phyloP scores from a whole-genome alignment of 257 asterid genomes.

The Voacanga thouarsii region DNA sequence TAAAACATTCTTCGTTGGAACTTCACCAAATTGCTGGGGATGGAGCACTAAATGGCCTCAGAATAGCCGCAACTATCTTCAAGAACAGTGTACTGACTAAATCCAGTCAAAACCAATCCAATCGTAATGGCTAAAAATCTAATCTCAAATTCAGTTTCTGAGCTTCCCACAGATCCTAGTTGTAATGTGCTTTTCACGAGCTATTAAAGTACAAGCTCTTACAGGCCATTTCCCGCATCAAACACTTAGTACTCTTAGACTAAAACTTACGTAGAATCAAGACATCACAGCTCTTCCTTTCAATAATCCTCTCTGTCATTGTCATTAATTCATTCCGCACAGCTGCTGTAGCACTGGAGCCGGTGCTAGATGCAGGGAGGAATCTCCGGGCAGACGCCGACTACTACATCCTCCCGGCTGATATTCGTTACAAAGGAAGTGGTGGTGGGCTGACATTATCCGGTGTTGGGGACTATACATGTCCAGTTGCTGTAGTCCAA shows the following conservation, averaged over 20 bases:
- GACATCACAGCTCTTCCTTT: neutral
- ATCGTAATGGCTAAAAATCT: neutral
- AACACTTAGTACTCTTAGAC: neutral
- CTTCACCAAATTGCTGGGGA: no score
- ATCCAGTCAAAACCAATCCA: slow-evolving; percentile 1
- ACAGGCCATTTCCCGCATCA: neutral
- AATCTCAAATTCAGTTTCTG: neutral
- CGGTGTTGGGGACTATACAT: neutral
- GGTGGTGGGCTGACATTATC: slow-evolving; percentile 1
- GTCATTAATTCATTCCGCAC: neutral
- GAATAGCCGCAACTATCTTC: no score
- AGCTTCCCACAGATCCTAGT: no score
- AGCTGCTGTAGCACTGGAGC: neutral
- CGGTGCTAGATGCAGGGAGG: neutral
- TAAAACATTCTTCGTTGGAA: no score
- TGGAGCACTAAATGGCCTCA: no score
- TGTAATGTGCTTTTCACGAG: no score
- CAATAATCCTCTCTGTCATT: neutral
- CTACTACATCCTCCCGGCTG: slow-evolving; percentile 6
- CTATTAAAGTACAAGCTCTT: no score
- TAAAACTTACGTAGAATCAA: slow-evolving; percentile 8
- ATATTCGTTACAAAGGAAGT: neutral
- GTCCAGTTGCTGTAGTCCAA: neutral
- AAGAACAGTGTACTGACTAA: no score
- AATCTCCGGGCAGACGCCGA: neutral